phyloP scores from a whole-genome alignment of 2,329 filamentous ascomycete species.

The Botrytis hyacinthi region DNA sequence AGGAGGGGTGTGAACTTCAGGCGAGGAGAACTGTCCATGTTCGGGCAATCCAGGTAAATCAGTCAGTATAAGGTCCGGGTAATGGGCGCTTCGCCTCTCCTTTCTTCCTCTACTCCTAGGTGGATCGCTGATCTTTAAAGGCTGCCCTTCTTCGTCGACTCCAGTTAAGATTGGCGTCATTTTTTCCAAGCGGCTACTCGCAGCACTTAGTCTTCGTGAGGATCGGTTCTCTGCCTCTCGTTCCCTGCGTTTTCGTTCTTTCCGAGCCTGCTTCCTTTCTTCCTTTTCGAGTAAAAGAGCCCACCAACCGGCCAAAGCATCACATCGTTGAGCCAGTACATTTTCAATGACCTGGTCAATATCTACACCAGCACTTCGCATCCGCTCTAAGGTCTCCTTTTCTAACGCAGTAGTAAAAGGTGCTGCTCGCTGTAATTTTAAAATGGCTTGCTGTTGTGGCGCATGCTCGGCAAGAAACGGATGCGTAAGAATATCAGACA shows the following conservation, averaged over 20 bases:
- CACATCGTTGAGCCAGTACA: conserved; percentile 84
- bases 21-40: conserved; percentile 39
- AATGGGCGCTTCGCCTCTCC: conserved; percentile 70
- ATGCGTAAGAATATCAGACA: conserved; percentile 83
- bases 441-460: conserved; percentile 81
- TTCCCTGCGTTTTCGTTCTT: conserved; percentile 81
- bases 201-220: conserved; percentile 78
- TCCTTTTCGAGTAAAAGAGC: conserved; percentile 92
- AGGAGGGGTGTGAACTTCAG: conserved; percentile 51
- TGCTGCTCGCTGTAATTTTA: conserved; percentile 75
- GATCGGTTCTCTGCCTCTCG: conserved; percentile 78
- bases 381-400: conserved; percentile 86
- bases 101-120: conserved; percentile 73
- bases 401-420: conserved; percentile 85
- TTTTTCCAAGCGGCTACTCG: conserved; percentile 81
- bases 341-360: conserved; percentile 94
- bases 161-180: conserved; percentile 74
- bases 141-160: conserved; percentile 71
- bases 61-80: conserved; percentile 61
- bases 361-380: conserved; percentile 91
- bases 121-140: conserved; percentile 46
- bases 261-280: conserved; percentile 75
- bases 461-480: conserved; percentile 87
- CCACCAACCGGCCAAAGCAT: conserved; percentile 94
- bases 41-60: conserved; percentile 80